Percentiles rank a stretch among this genome's conserved stretches.
Evolutionary conservation across 108 stramenopile species (phyloP).

Genomic region (Schizochytrium sp.): DNA sequence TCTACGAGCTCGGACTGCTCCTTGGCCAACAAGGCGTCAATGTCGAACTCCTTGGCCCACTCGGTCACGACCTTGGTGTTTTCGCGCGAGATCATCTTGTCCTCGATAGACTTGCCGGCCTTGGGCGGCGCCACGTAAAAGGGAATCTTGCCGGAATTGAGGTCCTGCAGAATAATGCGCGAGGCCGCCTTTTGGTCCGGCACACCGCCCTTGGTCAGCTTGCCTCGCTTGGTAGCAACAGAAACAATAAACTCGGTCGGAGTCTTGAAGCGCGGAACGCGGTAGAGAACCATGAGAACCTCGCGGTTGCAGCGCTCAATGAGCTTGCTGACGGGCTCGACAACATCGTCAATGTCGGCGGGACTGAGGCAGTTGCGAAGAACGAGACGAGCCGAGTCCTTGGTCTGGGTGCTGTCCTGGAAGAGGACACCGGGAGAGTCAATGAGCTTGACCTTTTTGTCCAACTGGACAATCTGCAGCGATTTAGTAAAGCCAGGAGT

Average conservation of each 20-base stretch:
- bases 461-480: conserved; percentile 91
- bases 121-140: conserved; percentile 76
- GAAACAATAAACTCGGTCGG: conserved; percentile 79
- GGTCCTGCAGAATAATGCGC: conserved; percentile 81
- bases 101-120: not conserved
- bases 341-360: conserved; percentile 80
- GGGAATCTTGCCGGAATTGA: conserved; percentile 89
- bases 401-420: conserved; percentile 41
- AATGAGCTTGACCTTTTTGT: conserved; percentile 82
- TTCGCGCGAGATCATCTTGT: not conserved
- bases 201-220: conserved; percentile 85
- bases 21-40: not conserved
- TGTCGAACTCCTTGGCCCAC: conserved; percentile 14
- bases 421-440: conserved; percentile 98
- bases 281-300: conserved; percentile 87
- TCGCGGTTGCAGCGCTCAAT: conserved; percentile 68
- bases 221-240: conserved; percentile 78
- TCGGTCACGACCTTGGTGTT: not conserved
- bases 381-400: conserved; percentile 56
- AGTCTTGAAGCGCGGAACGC: conserved; percentile 77
- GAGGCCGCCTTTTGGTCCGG: conserved; percentile 86
- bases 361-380: conserved; percentile 88
- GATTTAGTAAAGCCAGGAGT: conserved; percentile 89
- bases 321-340: conserved; percentile 73
- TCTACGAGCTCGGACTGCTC: conserved; percentile 1